phyloP scores from a whole-genome alignment of 305 asterid species.

The Fraxinus greggii region DNA sequence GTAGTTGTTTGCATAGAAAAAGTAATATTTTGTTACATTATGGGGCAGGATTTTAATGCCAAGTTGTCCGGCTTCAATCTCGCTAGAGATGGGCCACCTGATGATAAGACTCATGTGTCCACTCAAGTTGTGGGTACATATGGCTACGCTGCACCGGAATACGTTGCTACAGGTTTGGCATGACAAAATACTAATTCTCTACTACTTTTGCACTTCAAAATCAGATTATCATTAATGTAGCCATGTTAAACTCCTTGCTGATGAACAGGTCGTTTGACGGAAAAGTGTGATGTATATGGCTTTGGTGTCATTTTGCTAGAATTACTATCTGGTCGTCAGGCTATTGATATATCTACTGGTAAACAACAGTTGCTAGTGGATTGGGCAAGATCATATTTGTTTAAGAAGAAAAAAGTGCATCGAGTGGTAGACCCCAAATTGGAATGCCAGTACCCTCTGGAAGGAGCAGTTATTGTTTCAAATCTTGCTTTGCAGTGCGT shows the following conservation, averaged over 20 bases:
- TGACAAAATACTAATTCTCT: too few species aligned
- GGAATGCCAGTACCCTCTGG: conserved; percentile 25
- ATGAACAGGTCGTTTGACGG: conserved; percentile 29
- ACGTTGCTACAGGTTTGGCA: too few species aligned
- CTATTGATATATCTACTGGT: neutral
- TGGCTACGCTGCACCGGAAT: too few species aligned
- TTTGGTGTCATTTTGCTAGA: conserved; percentile 47
- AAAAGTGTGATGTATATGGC: conserved; percentile 48
- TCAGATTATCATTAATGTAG: neutral
- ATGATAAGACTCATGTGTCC: conserved; percentile 17
- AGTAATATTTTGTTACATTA: neutral
- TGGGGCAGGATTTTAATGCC: conserved; percentile 33
- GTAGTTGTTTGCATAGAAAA: neutral
- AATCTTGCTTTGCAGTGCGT: conserved; percentile 41
- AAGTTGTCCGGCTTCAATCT: conserved; percentile 27
- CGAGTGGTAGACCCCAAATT: conserved; percentile 46
- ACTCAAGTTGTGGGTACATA: conserved; percentile 17
- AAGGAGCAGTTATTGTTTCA: conserved; percentile 45
- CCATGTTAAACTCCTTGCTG: neutral
- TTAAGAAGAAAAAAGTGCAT: conserved; percentile 34
- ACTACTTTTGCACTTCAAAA: too few species aligned
- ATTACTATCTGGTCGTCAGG: conserved; percentile 41
- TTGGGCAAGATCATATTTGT: conserved; percentile 49
- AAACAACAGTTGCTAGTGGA: conserved; percentile 38
- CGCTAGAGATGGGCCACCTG: conserved; percentile 26